A percentile compares a stretch with the other conserved stretches of the same genome.
These are phyloP conservation scores for Lavandula angustifolia DNA, from an alignment of 257 asterid species.

Conservation along the genomic window DNA sequence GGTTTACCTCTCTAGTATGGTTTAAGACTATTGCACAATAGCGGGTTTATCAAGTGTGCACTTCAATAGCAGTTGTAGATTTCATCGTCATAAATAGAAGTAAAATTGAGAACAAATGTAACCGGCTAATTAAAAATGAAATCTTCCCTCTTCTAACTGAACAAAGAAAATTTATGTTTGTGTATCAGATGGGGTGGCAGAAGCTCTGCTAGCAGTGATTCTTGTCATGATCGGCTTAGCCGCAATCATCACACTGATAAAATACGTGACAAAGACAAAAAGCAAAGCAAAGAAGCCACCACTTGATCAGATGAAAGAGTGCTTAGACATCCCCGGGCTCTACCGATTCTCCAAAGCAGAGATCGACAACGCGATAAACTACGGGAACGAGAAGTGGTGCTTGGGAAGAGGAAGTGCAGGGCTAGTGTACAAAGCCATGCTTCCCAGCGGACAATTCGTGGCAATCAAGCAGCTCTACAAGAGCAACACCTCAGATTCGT, in stretches of 20 bases:
- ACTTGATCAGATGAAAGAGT: conserved; percentile 36
- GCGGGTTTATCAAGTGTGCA: no score
- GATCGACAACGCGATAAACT: conserved; percentile 57
- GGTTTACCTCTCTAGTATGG: no score
- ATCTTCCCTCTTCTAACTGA: no score
- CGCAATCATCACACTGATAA: conserved; percentile 42
- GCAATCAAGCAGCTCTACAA: conserved; percentile 63
- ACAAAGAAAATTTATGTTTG: no score
- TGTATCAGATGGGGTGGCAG: conserved; percentile 45
- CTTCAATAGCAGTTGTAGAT: no score
- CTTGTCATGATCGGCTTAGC: conserved; percentile 38
- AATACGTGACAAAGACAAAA: conserved; percentile 37
- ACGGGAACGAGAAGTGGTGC: conserved; percentile 38
- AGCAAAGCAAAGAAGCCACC: conserved; percentile 29
- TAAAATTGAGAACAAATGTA: no score
- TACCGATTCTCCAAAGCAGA: conserved; percentile 67
- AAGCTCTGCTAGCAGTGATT: conserved; percentile 44
- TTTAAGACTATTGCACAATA: no score
- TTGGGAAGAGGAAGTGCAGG: conserved; percentile 81
- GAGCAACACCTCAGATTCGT: conserved; percentile 50
- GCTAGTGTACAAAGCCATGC: conserved; percentile 57
- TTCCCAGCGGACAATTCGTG: conserved; percentile 72
- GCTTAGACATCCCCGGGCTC: conserved; percentile 40
- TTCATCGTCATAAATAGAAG: no score
- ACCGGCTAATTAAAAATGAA: no score